Evolutionary conservation across 495 filamentous ascomycete genomes (phyloP).

Genomic region (Tuber calosporum): DNA sequence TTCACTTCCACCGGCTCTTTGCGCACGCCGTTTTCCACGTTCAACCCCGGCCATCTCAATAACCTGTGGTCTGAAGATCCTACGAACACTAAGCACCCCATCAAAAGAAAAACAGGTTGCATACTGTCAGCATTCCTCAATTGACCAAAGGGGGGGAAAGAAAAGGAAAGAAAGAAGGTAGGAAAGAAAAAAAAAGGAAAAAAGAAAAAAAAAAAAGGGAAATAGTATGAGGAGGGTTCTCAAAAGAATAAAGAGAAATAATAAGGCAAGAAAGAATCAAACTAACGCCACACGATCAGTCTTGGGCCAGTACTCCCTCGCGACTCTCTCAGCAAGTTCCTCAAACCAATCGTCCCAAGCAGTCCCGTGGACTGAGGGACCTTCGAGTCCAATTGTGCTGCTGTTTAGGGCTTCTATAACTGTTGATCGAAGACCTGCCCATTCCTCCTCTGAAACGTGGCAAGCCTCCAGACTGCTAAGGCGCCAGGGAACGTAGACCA

Average conservation of each 20-base stretch:
- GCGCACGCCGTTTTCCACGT: conserved; percentile 24
- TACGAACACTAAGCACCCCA: conserved; percentile 20
- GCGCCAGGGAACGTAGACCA: conserved; percentile 26
- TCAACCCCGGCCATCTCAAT: conserved; percentile 33
- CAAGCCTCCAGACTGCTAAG: conserved; percentile 25
- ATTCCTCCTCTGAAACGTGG: conserved; percentile 32
- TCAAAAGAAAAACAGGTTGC: background rate
- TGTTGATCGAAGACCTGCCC: conserved; percentile 28
- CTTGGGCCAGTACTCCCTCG: conserved; percentile 25
- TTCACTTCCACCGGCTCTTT: conserved; percentile 6
- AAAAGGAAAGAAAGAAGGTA: background rate
- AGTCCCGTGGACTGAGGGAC: conserved; percentile 23
- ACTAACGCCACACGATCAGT: conserved; percentile 6
- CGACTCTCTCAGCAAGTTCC: conserved; percentile 22
- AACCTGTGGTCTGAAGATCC: conserved; percentile 26
- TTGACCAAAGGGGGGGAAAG: background rate
- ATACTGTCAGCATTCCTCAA: background rate
- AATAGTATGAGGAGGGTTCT: background rate
- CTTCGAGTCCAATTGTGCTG: conserved; percentile 23
- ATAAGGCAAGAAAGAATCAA: conserved; percentile 2
- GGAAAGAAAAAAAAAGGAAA: background rate
- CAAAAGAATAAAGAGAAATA: background rate
- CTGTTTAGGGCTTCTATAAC: conserved; percentile 24
- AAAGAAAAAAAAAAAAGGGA: background rate
- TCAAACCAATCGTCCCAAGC: conserved; percentile 34